Base-by-base conservation (phyloP, 2,329 filamentous ascomycete genomes). In the Biscogniauxia marginata region DNA sequence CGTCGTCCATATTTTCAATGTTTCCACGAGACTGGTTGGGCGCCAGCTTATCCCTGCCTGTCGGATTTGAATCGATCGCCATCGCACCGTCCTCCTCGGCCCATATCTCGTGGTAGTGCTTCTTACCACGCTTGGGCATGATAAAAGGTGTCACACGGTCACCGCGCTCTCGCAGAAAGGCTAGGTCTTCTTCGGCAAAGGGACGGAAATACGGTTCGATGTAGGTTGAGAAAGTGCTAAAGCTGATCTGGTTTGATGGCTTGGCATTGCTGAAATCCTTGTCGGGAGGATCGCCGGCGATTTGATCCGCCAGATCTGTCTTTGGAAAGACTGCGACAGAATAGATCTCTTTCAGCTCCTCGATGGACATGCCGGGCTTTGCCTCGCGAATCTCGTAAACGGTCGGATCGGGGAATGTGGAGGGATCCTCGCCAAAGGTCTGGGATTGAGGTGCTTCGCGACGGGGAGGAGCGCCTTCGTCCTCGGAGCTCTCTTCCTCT, bases 211-310 rank as follows among this genome's bases (percentile, higher is more conserved):
- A 98, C 0, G 93, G 91, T 61, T 99, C 95, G 53, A 96, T 84
- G 70, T 95, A 96, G 5, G 89, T 87, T n/a, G 89, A 88, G 73
- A 99, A 99, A 1, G 93, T 96, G 55, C 86, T 89, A 63, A 95
- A 95, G 71, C 90, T 93, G 71, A 98, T 95, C 77, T 99, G 95
- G 67, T 93, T 96, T 19, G 88, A 87, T 4, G 93, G 92, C 71
- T 98, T 99, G 30, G 91, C 89, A 70, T 86, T 96, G 70, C 91
- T 97, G 68, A 97, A 98, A 75, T 99, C 95, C 71, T 91, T 92
- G 73, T 98, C 93, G 1, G 95, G 93, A 1, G 93, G 90, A 43
- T 89, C 87, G 49, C 95, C 95, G 9, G 93, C 89, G 61, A 96
- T 96, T 63, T 95, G 79, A 68, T 97, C 88, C 56, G 86, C 82